A percentile compares a stretch with the other conserved stretches of the same genome.
Evolutionary conservation across 2,329 filamentous ascomycete genomes (phyloP).

Genomic region (Alternaria gansuensis): DNA sequence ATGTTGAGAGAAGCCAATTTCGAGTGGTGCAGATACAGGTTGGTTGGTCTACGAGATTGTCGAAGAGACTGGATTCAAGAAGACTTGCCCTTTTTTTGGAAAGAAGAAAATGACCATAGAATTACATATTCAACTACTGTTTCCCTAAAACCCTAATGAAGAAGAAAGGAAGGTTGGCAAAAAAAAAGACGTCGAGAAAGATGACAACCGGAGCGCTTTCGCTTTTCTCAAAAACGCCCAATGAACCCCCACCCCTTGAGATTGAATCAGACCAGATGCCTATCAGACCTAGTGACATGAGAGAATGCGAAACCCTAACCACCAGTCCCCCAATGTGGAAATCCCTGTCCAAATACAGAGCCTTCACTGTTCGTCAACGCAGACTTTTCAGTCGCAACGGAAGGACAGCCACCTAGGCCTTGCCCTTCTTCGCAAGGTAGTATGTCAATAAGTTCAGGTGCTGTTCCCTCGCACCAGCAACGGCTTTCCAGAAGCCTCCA

Average conservation of each 20-base stretch:
- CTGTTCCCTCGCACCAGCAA: slow-evolving; percentile 72
- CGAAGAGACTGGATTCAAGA: not conserved
- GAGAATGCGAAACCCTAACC: not conserved
- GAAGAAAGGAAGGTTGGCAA: not conserved
- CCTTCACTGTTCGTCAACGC: not conserved
- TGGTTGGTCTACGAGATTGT: not conserved
- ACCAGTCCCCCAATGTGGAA: not conserved
- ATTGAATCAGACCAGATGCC: not conserved
- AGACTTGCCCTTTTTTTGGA: not conserved
- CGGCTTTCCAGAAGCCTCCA: slow-evolving; percentile 70
- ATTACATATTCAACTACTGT: slow-evolving; percentile 7
- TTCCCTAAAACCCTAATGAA: slow-evolving; percentile 1
- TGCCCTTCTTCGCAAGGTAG: slow-evolving; percentile 69
- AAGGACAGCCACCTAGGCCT: slow-evolving; percentile 32
- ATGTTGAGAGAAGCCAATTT: not conserved
- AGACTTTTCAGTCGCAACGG: slow-evolving; percentile 13
- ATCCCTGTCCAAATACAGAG: not conserved
- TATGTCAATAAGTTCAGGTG: slow-evolving; percentile 81
- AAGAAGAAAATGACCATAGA: not conserved
- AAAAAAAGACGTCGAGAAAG: slow-evolving; percentile 4
- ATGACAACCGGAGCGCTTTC: slow-evolving; percentile 18
- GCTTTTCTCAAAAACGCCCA: slow-evolving; percentile 17
- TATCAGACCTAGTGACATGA: slow-evolving; percentile 2
- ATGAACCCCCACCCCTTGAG: not conserved
- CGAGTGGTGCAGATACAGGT: not conserved